Base-by-base conservation (phyloP, 306 rosid genomes). In the Canavalia ensiformis region DNA sequence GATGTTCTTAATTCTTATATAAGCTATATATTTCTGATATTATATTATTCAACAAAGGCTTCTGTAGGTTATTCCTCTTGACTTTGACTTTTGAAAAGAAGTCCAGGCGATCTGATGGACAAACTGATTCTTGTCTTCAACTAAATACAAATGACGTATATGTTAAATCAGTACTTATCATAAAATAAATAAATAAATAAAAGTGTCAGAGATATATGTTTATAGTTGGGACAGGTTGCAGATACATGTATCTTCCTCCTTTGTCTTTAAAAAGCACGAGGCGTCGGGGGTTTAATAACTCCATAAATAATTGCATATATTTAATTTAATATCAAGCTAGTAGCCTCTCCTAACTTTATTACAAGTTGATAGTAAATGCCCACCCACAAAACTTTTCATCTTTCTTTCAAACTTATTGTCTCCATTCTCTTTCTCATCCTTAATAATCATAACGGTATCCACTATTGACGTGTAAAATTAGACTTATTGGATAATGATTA, bases 191-290 rank as follows among this genome's bases (percentile, higher is more conserved):
- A 18, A 18, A 18, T 18, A 18, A 18, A 47, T 57, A 46, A 28
- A 68, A 49, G 28, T 58, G 39, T 56, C 64, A 70, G 70, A 58
- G 25, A 18, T 73, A 13, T 29, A 28, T 76, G 84, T 64, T 72
- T 63, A 35, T 34, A 50, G n/a, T 49, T 25, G 55, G 50, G 79
- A 63, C 74, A 81, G 70, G 74, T 51, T 51, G 12, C 59, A 63
- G 68, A 58, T 86, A 8, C 86, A 82, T 86, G 89, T 25, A 82
- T 42, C 66, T 86, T 25, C 79, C 60, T 25, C 31, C 8, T 12
- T 28, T 49, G 30, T 57, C 56, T 5, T 41, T 68, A 69, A 47
- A 44, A 63, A 41, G 74, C 84, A 79, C 83, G 85, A 65, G 87
- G 85, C 85, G 85, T 79, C 87, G 34, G 45, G 30, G 2, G 25